Conservation (phyloP, 495 filamentous ascomycete species). For the Cenococcum geophilum region DNA sequence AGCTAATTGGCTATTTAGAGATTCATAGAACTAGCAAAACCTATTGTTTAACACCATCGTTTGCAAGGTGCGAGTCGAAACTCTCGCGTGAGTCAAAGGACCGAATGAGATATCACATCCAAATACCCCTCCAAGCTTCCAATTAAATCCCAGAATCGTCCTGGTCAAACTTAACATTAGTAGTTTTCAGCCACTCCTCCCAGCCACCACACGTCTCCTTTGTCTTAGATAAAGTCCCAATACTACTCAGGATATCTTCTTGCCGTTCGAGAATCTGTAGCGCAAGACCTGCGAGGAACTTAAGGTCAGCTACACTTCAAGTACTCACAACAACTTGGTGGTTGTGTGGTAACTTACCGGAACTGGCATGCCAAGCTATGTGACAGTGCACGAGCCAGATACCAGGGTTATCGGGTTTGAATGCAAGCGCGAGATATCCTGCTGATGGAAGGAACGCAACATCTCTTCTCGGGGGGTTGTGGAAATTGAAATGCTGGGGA, state of each 20-base stretch:
- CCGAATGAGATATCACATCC: too few species aligned
- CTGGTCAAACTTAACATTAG: too few species aligned
- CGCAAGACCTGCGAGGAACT: conserved; percentile 15
- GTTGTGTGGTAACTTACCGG: conserved; percentile 3
- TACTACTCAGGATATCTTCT: conserved; percentile 12
- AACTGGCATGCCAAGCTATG: conserved; percentile 35
- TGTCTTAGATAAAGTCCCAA: conserved; percentile 3
- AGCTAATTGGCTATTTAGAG: too few species aligned
- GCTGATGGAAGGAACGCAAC: conserved; percentile 29
- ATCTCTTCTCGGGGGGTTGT: conserved; percentile 34
- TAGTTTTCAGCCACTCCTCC: too few species aligned
- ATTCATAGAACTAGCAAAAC: too few species aligned
- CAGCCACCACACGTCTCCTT: too few species aligned
- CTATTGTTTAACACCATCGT: too few species aligned
- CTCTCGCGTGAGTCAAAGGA: too few species aligned
- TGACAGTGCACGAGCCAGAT: conserved; percentile 34
- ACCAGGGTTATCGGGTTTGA: conserved; percentile 36
- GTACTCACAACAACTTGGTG: background rate
- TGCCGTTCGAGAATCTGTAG: conserved; percentile 26
- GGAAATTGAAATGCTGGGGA: conserved; percentile 22
- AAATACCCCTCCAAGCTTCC: too few species aligned
- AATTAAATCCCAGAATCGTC: too few species aligned
- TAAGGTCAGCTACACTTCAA: conserved; percentile 10
- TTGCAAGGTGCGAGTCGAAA: too few species aligned
- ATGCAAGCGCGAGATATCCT: conserved; percentile 34